Conservation (phyloP, 345 rosid genomes). For the Viola odorata region DNA sequence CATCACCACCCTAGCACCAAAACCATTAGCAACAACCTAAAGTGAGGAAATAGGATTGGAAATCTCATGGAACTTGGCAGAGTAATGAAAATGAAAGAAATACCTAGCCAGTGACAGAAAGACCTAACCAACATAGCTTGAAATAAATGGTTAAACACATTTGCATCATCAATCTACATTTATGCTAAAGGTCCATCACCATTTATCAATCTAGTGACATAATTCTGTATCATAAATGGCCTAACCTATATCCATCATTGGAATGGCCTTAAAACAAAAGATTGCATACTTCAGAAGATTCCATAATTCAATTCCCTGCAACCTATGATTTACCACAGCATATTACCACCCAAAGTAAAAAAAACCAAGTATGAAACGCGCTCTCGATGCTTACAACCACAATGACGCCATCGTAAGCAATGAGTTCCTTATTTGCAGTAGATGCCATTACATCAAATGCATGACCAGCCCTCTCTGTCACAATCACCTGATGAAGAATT, state of each 20-base stretch:
- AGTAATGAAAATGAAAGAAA: conserved; percentile 1
- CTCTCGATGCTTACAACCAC: conserved; percentile 60
- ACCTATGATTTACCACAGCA: neutral
- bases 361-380: conserved; percentile 1
- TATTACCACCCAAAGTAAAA: neutral
- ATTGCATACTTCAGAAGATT: neutral
- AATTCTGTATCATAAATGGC: no score
- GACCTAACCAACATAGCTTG: no score
- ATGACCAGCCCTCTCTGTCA: conserved; percentile 79
- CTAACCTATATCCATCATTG: no score
- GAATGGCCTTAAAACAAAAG: no score
- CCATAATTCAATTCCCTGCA: neutral
- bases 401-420: conserved; percentile 68
- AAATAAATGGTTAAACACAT: no score
- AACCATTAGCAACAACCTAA: conserved; percentile 12
- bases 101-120: neutral
- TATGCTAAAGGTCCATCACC: no score
- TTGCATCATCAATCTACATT: no score
- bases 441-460: conserved; percentile 76
- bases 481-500: conserved; percentile 53
- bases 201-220: no score
- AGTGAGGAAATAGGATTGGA: conserved; percentile 1
- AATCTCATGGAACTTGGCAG: neutral
- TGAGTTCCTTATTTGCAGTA: conserved; percentile 50
- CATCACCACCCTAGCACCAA: conserved; percentile 81